phyloP scores from a whole-genome alignment of 768 basidiomycete species.

The Leucogyrophana mollusca region DNA sequence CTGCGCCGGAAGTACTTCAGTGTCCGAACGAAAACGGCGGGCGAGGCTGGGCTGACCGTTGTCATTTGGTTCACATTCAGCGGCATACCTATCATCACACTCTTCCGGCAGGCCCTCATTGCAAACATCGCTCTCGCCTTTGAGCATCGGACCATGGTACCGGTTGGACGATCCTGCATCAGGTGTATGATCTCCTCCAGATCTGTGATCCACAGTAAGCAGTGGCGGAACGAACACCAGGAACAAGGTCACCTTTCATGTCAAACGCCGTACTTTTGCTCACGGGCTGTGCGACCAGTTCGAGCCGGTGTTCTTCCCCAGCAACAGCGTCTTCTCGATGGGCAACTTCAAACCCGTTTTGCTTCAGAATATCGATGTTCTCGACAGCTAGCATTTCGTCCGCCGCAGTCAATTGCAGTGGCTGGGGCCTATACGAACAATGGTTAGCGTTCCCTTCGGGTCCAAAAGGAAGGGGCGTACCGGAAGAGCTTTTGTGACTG shows the following conservation, averaged over 20 bases:
- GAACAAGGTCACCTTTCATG: conserved; percentile 63
- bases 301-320: conserved; percentile 44
- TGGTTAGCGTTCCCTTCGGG: neutral
- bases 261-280: conserved; percentile 92
- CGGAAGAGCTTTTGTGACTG: conserved; percentile 81
- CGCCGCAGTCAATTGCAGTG: conserved; percentile 80
- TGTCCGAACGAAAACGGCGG: neutral
- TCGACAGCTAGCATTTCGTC: conserved; percentile 89
- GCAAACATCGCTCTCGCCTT: conserved; percentile 97
- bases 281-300: conserved; percentile 79
- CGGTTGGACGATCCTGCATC: conserved; percentile 71
- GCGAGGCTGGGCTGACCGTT: conserved; percentile 34
- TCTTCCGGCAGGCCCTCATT: conserved; percentile 91
- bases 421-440: conserved; percentile 56
- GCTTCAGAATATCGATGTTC: conserved; percentile 76
- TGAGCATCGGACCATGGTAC: conserved; percentile 86
- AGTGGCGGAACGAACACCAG: neutral
- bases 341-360: conserved; percentile 88
- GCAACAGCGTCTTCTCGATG: conserved; percentile 46
- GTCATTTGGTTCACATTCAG: conserved; percentile 79
- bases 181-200: conserved; percentile 90
- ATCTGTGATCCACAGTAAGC: conserved; percentile 46
- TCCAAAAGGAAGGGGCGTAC: conserved; percentile 42
- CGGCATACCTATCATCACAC: conserved; percentile 93
- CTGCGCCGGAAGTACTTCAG: conserved; percentile 31